phyloP scores from a whole-genome alignment of 176 grass and related monocot species.

The Olyra latifolia region DNA sequence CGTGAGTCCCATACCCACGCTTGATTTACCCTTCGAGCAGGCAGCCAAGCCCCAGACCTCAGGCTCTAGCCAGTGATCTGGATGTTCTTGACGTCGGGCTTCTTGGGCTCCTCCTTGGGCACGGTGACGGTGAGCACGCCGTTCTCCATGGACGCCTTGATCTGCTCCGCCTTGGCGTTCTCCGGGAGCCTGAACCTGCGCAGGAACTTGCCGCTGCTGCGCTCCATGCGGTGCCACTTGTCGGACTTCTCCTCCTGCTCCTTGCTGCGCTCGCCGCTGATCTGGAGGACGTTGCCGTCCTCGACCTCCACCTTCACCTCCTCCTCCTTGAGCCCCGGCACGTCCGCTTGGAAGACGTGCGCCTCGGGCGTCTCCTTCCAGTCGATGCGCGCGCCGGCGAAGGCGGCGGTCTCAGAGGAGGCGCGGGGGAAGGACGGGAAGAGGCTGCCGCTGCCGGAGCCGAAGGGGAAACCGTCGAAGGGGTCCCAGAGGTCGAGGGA shows the following conservation, averaged over 20 bases:
- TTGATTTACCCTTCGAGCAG: no score
- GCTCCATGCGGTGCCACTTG: slow-evolving; percentile 58
- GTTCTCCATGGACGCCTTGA: slow-evolving; percentile 59
- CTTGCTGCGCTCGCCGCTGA: slow-evolving; percentile 60
- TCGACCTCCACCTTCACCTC: slow-evolving; percentile 70
- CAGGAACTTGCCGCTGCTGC: slow-evolving; percentile 65
- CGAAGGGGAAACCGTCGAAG: slow-evolving; percentile 31
- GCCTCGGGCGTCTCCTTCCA: slow-evolving; percentile 65
- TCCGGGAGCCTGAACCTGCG: slow-evolving; percentile 52
- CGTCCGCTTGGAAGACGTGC: slow-evolving; percentile 68
- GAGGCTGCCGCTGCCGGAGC: slow-evolving; percentile 32
- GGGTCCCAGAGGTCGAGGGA: slow-evolving; percentile 41
- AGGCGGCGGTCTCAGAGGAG: slow-evolving; percentile 38
- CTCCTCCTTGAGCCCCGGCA: slow-evolving; percentile 67
- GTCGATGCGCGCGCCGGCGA: slow-evolving; percentile 50
- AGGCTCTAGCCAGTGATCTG: slow-evolving; percentile 46
- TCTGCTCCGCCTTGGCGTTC: slow-evolving; percentile 49
- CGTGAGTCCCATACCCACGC: no score
- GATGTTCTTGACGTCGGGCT: slow-evolving; percentile 51
- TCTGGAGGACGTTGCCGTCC: slow-evolving; percentile 50
- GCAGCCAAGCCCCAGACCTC: no score
- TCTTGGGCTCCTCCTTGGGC: slow-evolving; percentile 52
- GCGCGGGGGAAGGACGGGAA: slow-evolving; percentile 41
- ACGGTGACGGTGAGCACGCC: slow-evolving; percentile 70
- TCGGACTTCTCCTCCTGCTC: slow-evolving; percentile 64